Conservation (phyloP, 305 asterid genomes). For the Solanum hybrid region DNA sequence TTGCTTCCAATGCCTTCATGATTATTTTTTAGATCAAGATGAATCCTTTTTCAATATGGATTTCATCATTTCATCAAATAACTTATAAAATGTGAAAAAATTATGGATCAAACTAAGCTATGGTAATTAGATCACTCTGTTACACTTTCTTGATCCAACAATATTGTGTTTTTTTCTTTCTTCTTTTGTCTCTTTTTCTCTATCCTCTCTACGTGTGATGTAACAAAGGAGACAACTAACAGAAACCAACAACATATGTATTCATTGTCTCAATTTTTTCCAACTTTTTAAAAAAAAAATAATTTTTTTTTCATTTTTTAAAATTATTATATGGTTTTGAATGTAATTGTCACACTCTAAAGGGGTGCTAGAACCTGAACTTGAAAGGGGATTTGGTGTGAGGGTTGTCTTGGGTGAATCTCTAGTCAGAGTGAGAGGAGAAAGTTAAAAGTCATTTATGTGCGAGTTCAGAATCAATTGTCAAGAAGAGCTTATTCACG, state of each 20-base stretch:
- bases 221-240: slow-evolving; percentile 22
- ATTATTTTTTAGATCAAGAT: background rate
- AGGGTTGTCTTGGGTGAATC: background rate
- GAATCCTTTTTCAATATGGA: background rate
- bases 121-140: background rate
- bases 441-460: background rate
- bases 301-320: background rate
- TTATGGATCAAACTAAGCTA: background rate
- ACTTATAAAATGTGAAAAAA: background rate
- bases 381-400: background rate
- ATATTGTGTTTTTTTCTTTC: background rate
- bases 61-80: background rate
- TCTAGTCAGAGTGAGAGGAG: background rate
- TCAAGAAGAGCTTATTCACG: background rate
- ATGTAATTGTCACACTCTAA: too few species aligned
- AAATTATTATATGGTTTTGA: too few species aligned
- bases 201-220: slow-evolving; percentile 27
- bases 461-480: background rate
- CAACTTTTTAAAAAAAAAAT: too few species aligned
- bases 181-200: slow-evolving; percentile 1
- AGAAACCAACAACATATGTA: background rate
- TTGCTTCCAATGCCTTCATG: slow-evolving; percentile 85
- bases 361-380: background rate
- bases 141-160: background rate
- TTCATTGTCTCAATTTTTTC: background rate